Evolutionary conservation across 2,329 filamentous ascomycete genomes (phyloP), one percentile per base, ranked within the genome.

Genomic region (Aciculosporium take): DNA sequence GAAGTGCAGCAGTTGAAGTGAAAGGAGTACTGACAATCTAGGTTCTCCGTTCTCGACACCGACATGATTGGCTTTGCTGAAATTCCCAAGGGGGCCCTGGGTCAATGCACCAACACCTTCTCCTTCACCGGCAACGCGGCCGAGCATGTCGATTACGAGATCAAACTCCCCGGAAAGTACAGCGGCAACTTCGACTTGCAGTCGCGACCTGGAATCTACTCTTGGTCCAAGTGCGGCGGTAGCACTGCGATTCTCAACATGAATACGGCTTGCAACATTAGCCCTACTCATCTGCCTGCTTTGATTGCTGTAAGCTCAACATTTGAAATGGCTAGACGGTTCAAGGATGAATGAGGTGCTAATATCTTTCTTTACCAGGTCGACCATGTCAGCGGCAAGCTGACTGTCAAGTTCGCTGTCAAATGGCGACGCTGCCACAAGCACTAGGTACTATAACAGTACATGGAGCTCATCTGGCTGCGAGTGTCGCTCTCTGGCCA

Each of bases 241-340:
- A 49, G 49, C 47, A 52, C 50, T 4, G 51, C 52, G 7, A 54
- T 54, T 39, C 45, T 54, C 25, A 54, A 54, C 48, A 51, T 54
- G 50, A 54, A 54, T 44, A 52, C 52, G 6, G 50, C 52, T 27
- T 53, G 50, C 47, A 45, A 44, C 44, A 48, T 54, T 9, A 42
- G 32, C 10, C 52, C 52, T 5, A 52, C 52, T 1, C 18, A 43
- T 13, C 45, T 48, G 2, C 46, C 47, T 1, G 51, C 52, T 18
- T 45, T 53, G 21, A 54, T 54, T 46, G 51, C 52, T 30, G 52
- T 53, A 49, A 47, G 51, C 41, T 9, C 36, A 9, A 12, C 9
- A 12, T n/a, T 4, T 6, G 18, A 7, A 1, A 24, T 29, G 23
- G 1, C 17, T 17, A 30, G 13, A 13, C 5, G 28, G 18, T 17